A percentile compares a stretch with the other conserved stretches of the same genome.
These are phyloP conservation scores for Tilletia setariae DNA, from an alignment of 1,284 basidiomycete species.

Conservation along the genomic window DNA sequence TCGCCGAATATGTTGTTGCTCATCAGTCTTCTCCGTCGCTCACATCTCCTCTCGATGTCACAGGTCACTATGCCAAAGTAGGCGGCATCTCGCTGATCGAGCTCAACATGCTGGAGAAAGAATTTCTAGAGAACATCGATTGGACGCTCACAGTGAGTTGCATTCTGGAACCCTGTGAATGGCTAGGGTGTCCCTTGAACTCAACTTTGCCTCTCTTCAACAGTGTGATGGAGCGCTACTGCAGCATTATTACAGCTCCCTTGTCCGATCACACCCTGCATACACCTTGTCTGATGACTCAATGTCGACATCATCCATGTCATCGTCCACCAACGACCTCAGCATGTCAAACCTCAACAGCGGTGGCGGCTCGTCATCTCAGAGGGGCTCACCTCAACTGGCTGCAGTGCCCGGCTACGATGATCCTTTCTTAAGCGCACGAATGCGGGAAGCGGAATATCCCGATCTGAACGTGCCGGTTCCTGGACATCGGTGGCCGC, in stretches of 20 bases:
- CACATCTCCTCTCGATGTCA: neutral
- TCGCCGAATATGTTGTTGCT: neutral
- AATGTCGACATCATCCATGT: neutral
- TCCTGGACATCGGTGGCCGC: conserved; percentile 13
- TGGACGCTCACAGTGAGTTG: conserved; percentile 42
- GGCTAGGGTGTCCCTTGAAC: neutral
- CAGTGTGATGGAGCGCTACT: conserved; percentile 38
- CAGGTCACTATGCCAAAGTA: conserved; percentile 50
- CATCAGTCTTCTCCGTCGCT: neutral
- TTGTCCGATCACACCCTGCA: conserved; percentile 43
- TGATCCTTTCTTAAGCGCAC: conserved; percentile 10
- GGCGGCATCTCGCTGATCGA: conserved; percentile 51
- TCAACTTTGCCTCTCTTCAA: neutral
- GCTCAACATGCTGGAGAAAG: conserved; percentile 53
- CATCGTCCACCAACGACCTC: neutral
- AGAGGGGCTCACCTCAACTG: neutral
- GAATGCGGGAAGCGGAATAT: conserved; percentile 5
- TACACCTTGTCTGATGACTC: conserved; percentile 23
- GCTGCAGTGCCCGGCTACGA: conserved; percentile 3
- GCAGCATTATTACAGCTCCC: conserved; percentile 51
- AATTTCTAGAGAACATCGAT: conserved; percentile 50
- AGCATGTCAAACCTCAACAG: neutral
- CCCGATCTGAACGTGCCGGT: conserved; percentile 1
- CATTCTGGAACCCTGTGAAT: neutral
- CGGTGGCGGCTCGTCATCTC: no score